A percentile compares a stretch with the other conserved stretches of the same genome.
Conservation (phyloP, 805 yeast species). For the Candida nemodendra region DNA sequence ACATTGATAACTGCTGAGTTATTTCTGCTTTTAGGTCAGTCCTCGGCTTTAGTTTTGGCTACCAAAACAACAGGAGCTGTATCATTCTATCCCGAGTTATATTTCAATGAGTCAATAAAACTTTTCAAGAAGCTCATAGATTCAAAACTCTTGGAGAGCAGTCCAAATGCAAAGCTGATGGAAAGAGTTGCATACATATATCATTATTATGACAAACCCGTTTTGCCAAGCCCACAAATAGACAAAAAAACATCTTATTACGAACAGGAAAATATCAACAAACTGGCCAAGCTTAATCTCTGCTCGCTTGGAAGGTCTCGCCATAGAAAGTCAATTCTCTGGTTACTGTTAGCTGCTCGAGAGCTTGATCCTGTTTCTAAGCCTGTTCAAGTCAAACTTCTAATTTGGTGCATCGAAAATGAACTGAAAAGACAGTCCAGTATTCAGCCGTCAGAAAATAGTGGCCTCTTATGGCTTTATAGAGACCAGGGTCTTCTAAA, state of each 20-base stretch:
- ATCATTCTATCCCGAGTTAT: constrained; percentile 32
- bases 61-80: neutral
- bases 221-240: neutral
- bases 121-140: constrained; percentile 44
- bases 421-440: constrained; percentile 5
- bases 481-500: constrained; percentile 25
- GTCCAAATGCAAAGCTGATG: constrained; percentile 38
- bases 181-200: constrained; percentile 37
- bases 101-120: constrained; percentile 45
- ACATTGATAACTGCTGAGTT: constrained; percentile 68
- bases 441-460: constrained; percentile 1
- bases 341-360: constrained; percentile 71
- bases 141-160: constrained; percentile 45
- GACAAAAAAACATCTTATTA: constrained; percentile 23
- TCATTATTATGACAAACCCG: constrained; percentile 26
- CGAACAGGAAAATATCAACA: constrained; percentile 36
- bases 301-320: constrained; percentile 56
- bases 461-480: constrained; percentile 25
- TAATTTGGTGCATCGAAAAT: constrained; percentile 25
- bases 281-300: constrained; percentile 35
- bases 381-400: constrained; percentile 25
- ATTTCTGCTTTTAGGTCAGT: constrained; percentile 43
- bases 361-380: constrained; percentile 52
- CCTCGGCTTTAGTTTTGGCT: constrained; percentile 21
- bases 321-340: constrained; percentile 69